Base-by-base conservation (phyloP, 495 filamentous ascomycete species). In the Venustampulla echinocandica region DNA sequence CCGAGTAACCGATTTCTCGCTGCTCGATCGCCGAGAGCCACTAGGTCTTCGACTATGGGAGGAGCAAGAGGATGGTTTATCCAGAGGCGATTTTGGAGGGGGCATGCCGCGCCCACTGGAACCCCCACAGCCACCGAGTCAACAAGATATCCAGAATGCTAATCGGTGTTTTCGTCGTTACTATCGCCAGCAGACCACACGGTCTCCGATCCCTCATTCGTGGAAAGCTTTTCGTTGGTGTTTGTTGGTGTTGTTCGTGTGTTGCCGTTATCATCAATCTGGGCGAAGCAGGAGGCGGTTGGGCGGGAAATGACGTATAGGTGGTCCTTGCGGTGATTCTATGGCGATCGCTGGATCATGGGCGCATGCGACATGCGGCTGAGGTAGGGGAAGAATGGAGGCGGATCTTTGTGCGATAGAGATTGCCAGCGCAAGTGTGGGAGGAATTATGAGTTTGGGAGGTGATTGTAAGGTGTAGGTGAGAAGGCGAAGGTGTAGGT, bases 11-110 rank as follows among this genome's bases (percentile, higher is more conserved):
- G 52, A 35, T 33, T 56, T 49, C 23, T 56, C 53, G 30, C 45
- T 52, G 42, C 56, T 55, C 10, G 52, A 50, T 24, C 39, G 28
- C 21, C 52, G 49, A 9, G 42, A 38, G 9, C 15, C 7, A 5
- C 47, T 37, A 30, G 52, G 56, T n/a, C 46, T 44, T 18, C 49
- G 52, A 34, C 49, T 44, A 38, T 59, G 56, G 22, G 54, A n/a
- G n/a, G n/a, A n/a, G n/a, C n/a, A 49, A 14, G 53, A 54, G 30
- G 50, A 52, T 55, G 55, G 52, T 44, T 43, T 55, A 24, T 59
- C 56, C 35, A 53, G 43, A 47, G 56, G 56, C 49, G 56, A 59
- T 28, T 59, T 53, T 19, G 55, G 55, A 49, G 42, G 23, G 38
- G 52, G 56, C 56, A 58, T 58, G 42, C 50, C 54, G 38, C 44